phyloP scores from a whole-genome alignment of 2,329 filamentous ascomycete species.

The Pseudogymnoascus sp. region DNA sequence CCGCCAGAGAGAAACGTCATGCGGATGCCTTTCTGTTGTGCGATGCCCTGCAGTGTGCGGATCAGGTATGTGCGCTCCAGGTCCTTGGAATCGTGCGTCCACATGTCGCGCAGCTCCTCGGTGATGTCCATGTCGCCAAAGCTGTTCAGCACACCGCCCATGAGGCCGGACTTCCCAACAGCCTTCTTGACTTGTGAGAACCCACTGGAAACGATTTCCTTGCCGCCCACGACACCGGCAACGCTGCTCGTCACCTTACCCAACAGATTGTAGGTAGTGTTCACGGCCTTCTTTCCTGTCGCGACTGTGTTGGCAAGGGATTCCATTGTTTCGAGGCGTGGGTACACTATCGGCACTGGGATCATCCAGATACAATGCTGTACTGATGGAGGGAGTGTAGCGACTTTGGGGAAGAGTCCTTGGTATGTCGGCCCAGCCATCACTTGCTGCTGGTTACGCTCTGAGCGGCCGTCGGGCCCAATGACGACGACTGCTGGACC shows the following conservation, averaged over 20 bases:
- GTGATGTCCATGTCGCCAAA: constrained; percentile 94
- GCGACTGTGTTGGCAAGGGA: constrained; percentile 84
- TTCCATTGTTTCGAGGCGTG: constrained; percentile 83
- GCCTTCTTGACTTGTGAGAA: constrained; percentile 95
- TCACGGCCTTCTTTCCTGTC: constrained; percentile 93
- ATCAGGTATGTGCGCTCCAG: constrained; percentile 95
- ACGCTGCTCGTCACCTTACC: constrained; percentile 93
- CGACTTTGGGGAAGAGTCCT: constrained; percentile 92
- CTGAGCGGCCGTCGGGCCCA: constrained; percentile 84
- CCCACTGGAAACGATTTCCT: constrained; percentile 82
- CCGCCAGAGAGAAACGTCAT: constrained; percentile 95
- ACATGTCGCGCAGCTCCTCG: constrained; percentile 91
- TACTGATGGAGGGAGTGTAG: constrained; percentile 79
- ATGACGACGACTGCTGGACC: constrained; percentile 85
- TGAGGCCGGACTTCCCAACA: constrained; percentile 87
- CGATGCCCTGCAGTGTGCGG: constrained; percentile 87
- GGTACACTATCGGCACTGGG: constrained; percentile 83
- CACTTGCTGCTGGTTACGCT: constrained; percentile 82
- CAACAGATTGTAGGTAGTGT: constrained; percentile 89
- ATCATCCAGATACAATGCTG: constrained; percentile 98
- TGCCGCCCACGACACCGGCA: constrained; percentile 89
- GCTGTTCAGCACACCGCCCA: constrained; percentile 91
- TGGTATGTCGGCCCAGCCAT: constrained; percentile 96
- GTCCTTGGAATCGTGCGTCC: constrained; percentile 97
- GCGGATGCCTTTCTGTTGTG: constrained; percentile 87